Percentiles rank a stretch among this genome's conserved stretches.
These are phyloP conservation scores for Lojkania enalia DNA, from an alignment of 2,329 filamentous ascomycete species.

Conservation along the genomic window DNA sequence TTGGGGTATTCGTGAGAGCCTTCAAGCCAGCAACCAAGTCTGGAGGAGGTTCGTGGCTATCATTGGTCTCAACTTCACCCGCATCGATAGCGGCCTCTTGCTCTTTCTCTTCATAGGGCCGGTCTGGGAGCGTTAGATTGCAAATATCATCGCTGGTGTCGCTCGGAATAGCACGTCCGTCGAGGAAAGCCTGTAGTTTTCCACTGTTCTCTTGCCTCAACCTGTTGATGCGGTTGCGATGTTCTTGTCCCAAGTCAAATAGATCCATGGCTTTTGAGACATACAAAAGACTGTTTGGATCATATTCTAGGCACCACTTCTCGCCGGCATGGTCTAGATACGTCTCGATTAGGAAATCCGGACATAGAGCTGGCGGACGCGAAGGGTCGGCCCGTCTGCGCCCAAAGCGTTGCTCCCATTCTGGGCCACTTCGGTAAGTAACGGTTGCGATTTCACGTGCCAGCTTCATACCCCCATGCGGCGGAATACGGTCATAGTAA, in stretches of 20 bases:
- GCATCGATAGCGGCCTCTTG: conserved; percentile 41
- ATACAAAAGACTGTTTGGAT: conserved; percentile 92
- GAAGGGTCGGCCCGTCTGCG: conserved; percentile 81
- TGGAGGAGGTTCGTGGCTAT: conserved; percentile 62
- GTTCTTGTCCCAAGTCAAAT: conserved; percentile 81
- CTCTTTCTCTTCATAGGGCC: conserved; percentile 86
- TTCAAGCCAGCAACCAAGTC: conserved; percentile 79
- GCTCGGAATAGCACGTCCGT: conserved; percentile 30
- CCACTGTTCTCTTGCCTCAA: conserved; percentile 65
- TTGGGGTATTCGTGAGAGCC: conserved; percentile 73
- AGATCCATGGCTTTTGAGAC: conserved; percentile 99
- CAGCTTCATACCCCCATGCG: conserved; percentile 96
- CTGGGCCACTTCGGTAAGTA: conserved; percentile 92
- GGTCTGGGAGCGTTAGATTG: conserved; percentile 78
- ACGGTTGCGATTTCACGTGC: conserved; percentile 97
- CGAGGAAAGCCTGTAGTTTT: conserved; percentile 56
- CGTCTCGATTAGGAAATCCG: conserved; percentile 96
- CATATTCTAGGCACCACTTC: conserved; percentile 96
- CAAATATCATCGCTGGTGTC: conserved; percentile 57
- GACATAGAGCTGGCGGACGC: conserved; percentile 89
- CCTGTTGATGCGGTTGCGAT: conserved; percentile 64
- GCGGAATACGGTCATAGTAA: conserved; percentile 81
- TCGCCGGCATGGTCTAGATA: conserved; percentile 98
- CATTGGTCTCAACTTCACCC: conserved; percentile 12
- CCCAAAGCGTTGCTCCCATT: conserved; percentile 96